Evolutionary conservation across 2,329 filamentous ascomycete genomes (phyloP).

Genomic region (Pyrenophora seminiperda): DNA sequence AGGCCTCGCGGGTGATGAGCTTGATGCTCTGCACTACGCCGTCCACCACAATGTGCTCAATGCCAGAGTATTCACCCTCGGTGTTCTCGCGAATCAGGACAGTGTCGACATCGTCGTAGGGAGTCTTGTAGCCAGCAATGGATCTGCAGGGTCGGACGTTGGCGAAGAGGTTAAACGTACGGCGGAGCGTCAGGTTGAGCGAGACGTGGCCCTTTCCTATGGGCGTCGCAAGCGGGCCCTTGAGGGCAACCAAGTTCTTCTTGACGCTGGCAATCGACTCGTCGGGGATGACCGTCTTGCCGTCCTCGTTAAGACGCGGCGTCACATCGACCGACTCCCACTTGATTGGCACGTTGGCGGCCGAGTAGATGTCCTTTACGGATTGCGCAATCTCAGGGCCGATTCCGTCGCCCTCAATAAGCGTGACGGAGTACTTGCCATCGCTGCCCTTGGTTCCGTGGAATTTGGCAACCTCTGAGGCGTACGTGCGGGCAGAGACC

Average conservation of each 20-base stretch:
- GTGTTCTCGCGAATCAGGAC: slow-evolving; percentile 99
- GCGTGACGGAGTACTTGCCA: slow-evolving; percentile 92
- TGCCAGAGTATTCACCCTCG: slow-evolving; percentile 98
- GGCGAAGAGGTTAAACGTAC: slow-evolving; percentile 99
- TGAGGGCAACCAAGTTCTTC: slow-evolving; percentile 95
- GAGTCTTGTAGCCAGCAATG: slow-evolving; percentile 96
- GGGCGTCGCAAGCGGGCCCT: slow-evolving; percentile 96
- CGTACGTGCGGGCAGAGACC: slow-evolving; percentile 57
- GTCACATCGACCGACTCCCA: slow-evolving; percentile 99
- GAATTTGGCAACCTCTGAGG: slow-evolving; percentile 82
- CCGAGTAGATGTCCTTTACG: slow-evolving; percentile 97
- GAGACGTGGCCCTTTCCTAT: slow-evolving; percentile 99
- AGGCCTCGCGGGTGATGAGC: slow-evolving; percentile 94
- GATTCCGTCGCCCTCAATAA: slow-evolving; percentile 99
- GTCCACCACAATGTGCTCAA: slow-evolving; percentile 97
- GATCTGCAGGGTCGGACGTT: slow-evolving; percentile 98
- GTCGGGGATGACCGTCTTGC: slow-evolving; percentile 93
- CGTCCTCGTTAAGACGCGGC: slow-evolving; percentile 88
- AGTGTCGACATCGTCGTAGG: slow-evolving; percentile 95
- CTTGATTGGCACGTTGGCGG: slow-evolving; percentile 91
- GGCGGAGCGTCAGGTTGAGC: slow-evolving; percentile 95
- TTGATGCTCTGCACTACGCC: slow-evolving; percentile 99
- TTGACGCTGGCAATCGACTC: slow-evolving; percentile 91
- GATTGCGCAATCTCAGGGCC: slow-evolving; percentile 97
- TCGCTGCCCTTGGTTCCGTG: slow-evolving; percentile 85